Evolutionary conservation across 345 rosid genomes (phyloP).

Genomic region (Rhodamnia rubescens): DNA sequence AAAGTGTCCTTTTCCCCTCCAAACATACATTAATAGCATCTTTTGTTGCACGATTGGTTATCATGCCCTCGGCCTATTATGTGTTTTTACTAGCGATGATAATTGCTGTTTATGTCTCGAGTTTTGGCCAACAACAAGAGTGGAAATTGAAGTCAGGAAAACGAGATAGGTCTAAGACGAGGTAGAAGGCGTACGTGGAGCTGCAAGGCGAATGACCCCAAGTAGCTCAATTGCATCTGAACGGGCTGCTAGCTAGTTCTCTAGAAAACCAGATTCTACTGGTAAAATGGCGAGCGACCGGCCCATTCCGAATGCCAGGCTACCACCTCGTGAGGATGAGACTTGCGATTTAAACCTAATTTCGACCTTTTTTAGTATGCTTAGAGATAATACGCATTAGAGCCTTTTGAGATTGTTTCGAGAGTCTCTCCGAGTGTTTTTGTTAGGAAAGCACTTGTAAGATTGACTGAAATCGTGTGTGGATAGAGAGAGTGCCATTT

Average conservation of each 20-base stretch:
- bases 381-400: background rate
- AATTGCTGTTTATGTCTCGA: background rate
- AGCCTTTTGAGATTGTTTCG: background rate
- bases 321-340: background rate
- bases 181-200: background rate
- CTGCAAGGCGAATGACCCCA: background rate
- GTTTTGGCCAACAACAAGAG: background rate
- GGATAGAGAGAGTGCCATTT: background rate
- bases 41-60: background rate
- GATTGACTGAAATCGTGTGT: background rate
- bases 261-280: background rate
- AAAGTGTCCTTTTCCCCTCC: too few relatives aligned
- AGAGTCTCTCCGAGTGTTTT: background rate
- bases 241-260: background rate
- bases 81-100: background rate
- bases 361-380: background rate
- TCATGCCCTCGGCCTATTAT: background rate
- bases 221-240: background rate
- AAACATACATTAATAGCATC: background rate
- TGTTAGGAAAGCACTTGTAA: background rate
- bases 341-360: background rate
- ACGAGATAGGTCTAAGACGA: background rate
- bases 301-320: background rate
- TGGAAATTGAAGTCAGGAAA: background rate
- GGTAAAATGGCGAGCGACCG: background rate